Evolutionary conservation across 306 rosid genomes (phyloP), one percentile per base, ranked within the genome.

Genomic region (Quillaja saponaria): DNA sequence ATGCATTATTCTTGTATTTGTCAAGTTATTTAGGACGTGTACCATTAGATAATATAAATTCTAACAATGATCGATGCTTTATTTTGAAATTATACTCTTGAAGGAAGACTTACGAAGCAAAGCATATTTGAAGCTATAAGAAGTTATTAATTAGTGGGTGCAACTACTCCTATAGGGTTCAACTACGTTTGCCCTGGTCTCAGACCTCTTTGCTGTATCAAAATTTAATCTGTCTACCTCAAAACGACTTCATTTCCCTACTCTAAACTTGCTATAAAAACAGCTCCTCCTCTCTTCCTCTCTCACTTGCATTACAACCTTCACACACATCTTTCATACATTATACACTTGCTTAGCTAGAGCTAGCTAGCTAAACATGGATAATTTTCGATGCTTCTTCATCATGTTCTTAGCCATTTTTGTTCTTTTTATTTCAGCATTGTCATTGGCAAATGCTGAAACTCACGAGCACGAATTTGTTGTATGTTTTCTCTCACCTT

Each of bases 141-240:
- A 70, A 78, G 58, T 48, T 46, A 69, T 65, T 63, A 80, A 56
- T 73, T 63, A 87, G 96, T 87, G 81, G 99, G 95, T 89, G 91
- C 77, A 94, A 89, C 99, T 80, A 89, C 97, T 84, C 25, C 48
- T 34, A 34, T 37, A 46, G 75, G 61, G 81, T 81, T 84, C 95
- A 82, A 81, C 85, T 39, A 79, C 65, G 84, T 69, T 81, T 63
- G 40, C 57, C 46, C 74, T 39, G 44, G 15, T 49, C 63, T 81
- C n/a, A n/a, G 76, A 76, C 78, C 71, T 34, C 40, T 41, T 56
- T 64, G 48, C 37, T 64, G 57, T 62, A 73, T 81, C 82, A 18
- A 86, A 82, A 80, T 87, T 95, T 80, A 83, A 83, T 81, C 76
- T 39, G 63, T 87, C 90, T 80, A 80, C 83, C 79, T 73, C n/a